These are phyloP conservation scores for Aspergillus asperescens DNA, from an alignment of 495 filamentous ascomycete species.

Conservation along the genomic window DNA sequence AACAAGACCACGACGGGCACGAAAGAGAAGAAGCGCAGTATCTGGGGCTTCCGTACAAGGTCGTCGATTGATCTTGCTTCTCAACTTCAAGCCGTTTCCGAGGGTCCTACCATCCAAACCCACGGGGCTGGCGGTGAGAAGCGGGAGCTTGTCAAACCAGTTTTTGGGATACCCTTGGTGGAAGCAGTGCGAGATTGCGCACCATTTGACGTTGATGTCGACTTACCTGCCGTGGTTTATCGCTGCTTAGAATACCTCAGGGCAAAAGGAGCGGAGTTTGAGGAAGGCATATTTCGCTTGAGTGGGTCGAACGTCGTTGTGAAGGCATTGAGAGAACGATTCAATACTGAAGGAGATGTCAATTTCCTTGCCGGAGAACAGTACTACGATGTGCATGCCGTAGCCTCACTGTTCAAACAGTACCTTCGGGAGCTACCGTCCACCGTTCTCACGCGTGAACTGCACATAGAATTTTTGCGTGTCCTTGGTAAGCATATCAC, in stretches of 20 bases:
- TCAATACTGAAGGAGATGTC: conserved; percentile 91
- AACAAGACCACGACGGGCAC: conserved; percentile 52
- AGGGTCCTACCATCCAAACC: conserved; percentile 30
- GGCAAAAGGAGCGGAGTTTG: conserved; percentile 70
- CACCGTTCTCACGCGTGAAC: conserved; percentile 83
- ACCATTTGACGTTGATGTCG: conserved; percentile 63
- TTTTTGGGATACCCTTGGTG: conserved; percentile 79
- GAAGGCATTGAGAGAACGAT: conserved; percentile 82
- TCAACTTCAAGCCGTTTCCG: conserved; percentile 33
- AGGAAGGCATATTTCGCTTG: conserved; percentile 95
- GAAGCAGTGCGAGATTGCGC: conserved; percentile 80
- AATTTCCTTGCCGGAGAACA: conserved; percentile 77
- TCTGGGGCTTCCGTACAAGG: conserved; percentile 81
- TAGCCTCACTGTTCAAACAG: conserved; percentile 88
- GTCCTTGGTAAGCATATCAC: conserved; percentile 62
- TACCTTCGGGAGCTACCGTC: conserved; percentile 90
- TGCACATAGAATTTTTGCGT: conserved; percentile 82
- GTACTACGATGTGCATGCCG: conserved; percentile 93
- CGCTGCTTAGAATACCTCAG: conserved; percentile 92
- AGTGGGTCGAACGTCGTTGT: conserved; percentile 93
- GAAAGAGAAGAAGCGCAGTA: conserved; percentile 87
- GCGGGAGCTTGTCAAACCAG: conserved; percentile 58
- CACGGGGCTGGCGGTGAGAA: conserved; percentile 39
- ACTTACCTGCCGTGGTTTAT: conserved; percentile 92
- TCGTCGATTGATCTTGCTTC: conserved; percentile 55